Base-by-base conservation (phyloP, 495 filamentous ascomycete species). In the Amniculicola lignicola region DNA sequence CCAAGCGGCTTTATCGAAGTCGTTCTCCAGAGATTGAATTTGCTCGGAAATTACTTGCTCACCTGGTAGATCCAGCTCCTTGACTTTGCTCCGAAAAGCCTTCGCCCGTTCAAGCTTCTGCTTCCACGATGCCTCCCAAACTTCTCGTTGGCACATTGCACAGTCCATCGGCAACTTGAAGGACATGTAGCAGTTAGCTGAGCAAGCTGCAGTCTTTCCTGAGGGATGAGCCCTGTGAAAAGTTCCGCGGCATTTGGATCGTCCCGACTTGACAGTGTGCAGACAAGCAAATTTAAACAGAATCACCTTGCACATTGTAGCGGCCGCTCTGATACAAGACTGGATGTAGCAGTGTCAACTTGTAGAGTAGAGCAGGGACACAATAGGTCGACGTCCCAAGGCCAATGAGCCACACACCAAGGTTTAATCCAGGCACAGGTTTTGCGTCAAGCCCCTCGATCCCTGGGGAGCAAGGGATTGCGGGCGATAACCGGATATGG, bases 231-330 rank as follows among this genome's bases (percentile, higher is more conserved):
- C 10, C 15, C 51, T 47, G 12, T 35, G 18, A 9, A 31, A 51
- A 2, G 45, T 52, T 0, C 52, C 59, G 21, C 52, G 19, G 24
- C 59, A 62, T 4, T 42, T 37, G 1, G 54, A 62, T 12, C 31
- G 35, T 1, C 47, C 21, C 6, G 40, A 22, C 23, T 29, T 35
- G 36, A 49, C 11, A 1, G 23, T 19, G 42, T 62, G 59, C 5
- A 35, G 21, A 28, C 59, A 62, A 1, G 22, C 22, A 24, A 53
- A 57, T 7, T 23, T 15, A 23, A 37, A 44, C 18, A 31, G 35
- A 3, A 45, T 15, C 14, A 63, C 41, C 22, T 63, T 63, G 54
- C 60, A 63, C 60, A 59, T 63, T 0, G 11, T 41, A 24, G 46
- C 9, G 16, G 45, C 16, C 11, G n/a, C n/a, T n/a, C n/a, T n/a